Evolutionary conservation across 2,329 filamentous ascomycete species (phyloP), one percentile per base, ranked within the genome.

Genomic region (Daldinia eschscholtzii): DNA sequence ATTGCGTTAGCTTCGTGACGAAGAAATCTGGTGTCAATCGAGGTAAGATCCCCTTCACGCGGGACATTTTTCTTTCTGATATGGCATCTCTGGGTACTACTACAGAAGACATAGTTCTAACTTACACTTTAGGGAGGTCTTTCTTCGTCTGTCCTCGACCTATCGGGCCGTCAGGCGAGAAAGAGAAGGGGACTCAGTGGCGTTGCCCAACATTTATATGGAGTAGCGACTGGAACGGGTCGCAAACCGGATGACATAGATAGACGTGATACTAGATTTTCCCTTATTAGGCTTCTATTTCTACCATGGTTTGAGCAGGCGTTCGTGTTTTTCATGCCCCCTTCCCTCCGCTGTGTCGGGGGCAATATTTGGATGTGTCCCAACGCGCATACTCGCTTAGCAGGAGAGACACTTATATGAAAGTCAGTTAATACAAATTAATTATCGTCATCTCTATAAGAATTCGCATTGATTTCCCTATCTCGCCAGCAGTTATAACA

Each of bases 11-110:
- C 71, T 83, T 95, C 58, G 87, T 90, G 18, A 97, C 94, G 0
- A 98, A 95, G 82, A 98, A 98, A 77, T 86, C 93, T 0, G 96
- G 96, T 1, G 83, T 93, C 70, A 99, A 98, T 76, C 91, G 78
- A 81, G 95, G 85, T 87, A 81, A 76, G 84, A 81, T 39, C 12
- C 7, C 30, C 4, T 35, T 26, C 12, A 39, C 12, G 4, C 12
- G 35, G 15, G 13, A 39, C 7, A 7, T 35, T 35, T 35, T 39
- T 39, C 13, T 15, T 39, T 39, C 12, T 15, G 12, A 39, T 15
- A 39, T 4, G 13, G 13, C 3, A 39, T 39, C 10, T 15, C 12
- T 15, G 9, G 30, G 20, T 23, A 23, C 5, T 4, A 39, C 13
- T 13, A 39, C 13, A 39, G 4, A 39, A 15, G 5, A 39, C 10